Evolutionary conservation across 139 green algal genomes (phyloP), one percentile per base, ranked within the genome.

Genomic region (Haematococcus lacustris): DNA sequence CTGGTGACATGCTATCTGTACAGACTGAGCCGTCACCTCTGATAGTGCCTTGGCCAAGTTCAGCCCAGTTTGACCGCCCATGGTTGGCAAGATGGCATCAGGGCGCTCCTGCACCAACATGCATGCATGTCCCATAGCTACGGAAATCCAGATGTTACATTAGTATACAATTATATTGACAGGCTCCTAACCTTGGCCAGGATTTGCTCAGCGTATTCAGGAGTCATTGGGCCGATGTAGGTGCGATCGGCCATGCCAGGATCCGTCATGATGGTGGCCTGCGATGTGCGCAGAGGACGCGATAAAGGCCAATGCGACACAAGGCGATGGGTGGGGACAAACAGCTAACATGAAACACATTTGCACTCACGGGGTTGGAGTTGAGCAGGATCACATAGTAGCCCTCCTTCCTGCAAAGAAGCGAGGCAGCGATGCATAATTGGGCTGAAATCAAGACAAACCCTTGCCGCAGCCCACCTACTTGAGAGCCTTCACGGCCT

Each of bases 201-300:
- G 66, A 97, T 96, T 38, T 93, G 84, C 80, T 96, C 92, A 26
- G 94, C 86, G 59, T 96, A 82, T 75, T 94, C 90, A 25, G 89
- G 86, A 0, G 91, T 99, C 96, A 99, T 99, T 60, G 96, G 96
- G 2, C 95, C 90, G 32, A 99, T 89, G 83, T 98, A 99, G 1
- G 95, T 99, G 60, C 92, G 82, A 68, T 97, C 92, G 1, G 95
- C 96, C 59, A 95, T 98, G 57, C 87, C 92, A 7, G 96, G 96
- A 79, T 99, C 96, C 1, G 95, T 99, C 96, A 99, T 99, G 81
- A 99, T 99, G 47, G 96, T 99, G 30, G 95, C 95, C 83, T 92
- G 81, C 39, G 17, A 30, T 21, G 30, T 57, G 21, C 47, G 21
- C 47, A 57, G 47, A 57, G 47, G 47, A 13, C 13, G 13, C 13